Evolutionary conservation across 441 rosid species (phyloP).

Genomic region (Bruguiera hainesii): DNA sequence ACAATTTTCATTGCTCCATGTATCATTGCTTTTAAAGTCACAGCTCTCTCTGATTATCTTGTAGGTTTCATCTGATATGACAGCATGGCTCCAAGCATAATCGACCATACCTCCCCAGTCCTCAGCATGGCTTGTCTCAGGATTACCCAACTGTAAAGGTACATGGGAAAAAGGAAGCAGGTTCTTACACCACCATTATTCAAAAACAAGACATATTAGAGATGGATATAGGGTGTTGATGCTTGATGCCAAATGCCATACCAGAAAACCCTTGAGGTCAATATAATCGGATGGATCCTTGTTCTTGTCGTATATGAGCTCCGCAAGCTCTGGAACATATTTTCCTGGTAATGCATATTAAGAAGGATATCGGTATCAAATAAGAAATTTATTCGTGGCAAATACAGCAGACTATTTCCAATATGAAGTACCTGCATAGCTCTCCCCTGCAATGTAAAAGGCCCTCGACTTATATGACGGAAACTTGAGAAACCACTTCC

Average conservation of each 20-base stretch:
- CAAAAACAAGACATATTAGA: not conserved
- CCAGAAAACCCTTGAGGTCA: constrained; percentile 79
- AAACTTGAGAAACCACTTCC: constrained; percentile 65
- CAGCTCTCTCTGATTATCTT: constrained; percentile 39
- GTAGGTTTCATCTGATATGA: constrained; percentile 78
- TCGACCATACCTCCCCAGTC: constrained; percentile 74
- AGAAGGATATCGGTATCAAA: not conserved
- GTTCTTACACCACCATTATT: not conserved
- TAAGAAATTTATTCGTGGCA: not conserved
- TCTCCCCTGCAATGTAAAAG: constrained; percentile 85
- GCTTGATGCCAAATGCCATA: constrained; percentile 18
- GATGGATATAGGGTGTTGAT: not conserved
- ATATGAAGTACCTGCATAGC: constrained; percentile 67
- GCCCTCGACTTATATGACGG: constrained; percentile 43
- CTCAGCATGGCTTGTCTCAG: constrained; percentile 62
- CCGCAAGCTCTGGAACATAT: constrained; percentile 81
- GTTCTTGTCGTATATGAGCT: constrained; percentile 55
- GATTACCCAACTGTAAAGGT: constrained; percentile 66
- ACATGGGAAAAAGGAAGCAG: not conserved
- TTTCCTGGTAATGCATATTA: constrained; percentile 43
- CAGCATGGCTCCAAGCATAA: constrained; percentile 91
- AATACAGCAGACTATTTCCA: not conserved
- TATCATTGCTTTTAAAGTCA: constrained; percentile 40
- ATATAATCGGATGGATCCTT: constrained; percentile 36
- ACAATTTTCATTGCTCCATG: constrained; percentile 36